phyloP scores from a whole-genome alignment of 176 grass and related monocot genomes.

The Rhynchospora tenuis region DNA sequence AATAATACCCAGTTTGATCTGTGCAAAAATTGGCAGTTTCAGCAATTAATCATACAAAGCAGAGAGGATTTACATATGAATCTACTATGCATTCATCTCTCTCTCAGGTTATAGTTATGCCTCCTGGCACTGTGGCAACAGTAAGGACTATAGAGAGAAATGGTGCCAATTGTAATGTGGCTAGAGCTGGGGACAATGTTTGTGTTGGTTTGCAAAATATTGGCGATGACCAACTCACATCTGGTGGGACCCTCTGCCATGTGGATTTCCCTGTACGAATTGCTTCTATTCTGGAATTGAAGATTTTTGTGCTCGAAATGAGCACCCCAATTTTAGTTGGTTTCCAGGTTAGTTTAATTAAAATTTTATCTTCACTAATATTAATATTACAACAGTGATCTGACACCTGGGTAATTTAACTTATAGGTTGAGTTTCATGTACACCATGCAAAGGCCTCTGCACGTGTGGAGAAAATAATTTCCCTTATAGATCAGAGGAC shows the following conservation, averaged over 20 bases:
- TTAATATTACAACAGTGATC: background rate
- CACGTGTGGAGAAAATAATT: conserved; percentile 43
- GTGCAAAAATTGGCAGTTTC: too few relatives aligned
- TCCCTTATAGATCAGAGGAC: conserved; percentile 75
- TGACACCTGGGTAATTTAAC: background rate
- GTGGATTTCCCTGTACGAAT: conserved; percentile 50
- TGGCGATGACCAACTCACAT: conserved; percentile 37
- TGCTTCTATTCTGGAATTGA: conserved; percentile 61
- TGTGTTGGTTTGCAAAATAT: conserved; percentile 61
- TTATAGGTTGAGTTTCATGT: conserved; percentile 75
- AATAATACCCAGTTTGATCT: too few relatives aligned
- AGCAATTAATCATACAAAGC: too few relatives aligned
- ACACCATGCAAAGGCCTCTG: conserved; percentile 63
- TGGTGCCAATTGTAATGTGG: conserved; percentile 35
- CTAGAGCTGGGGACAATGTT: conserved; percentile 71
- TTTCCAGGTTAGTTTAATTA: conserved; percentile 45
- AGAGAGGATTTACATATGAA: too few relatives aligned
- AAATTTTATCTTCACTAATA: background rate
- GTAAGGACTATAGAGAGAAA: conserved; percentile 54
- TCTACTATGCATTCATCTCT: too few relatives aligned
- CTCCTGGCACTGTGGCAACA: conserved; percentile 40
- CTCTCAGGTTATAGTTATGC: conserved; percentile 72
- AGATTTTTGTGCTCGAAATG: conserved; percentile 73
- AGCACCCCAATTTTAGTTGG: conserved; percentile 53
- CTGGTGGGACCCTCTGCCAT: conserved; percentile 63